Percentiles rank a stretch among this genome's conserved stretches.
Conservation (phyloP, 2,329 filamentous ascomycete species). For the Ophiostoma ips region DNA sequence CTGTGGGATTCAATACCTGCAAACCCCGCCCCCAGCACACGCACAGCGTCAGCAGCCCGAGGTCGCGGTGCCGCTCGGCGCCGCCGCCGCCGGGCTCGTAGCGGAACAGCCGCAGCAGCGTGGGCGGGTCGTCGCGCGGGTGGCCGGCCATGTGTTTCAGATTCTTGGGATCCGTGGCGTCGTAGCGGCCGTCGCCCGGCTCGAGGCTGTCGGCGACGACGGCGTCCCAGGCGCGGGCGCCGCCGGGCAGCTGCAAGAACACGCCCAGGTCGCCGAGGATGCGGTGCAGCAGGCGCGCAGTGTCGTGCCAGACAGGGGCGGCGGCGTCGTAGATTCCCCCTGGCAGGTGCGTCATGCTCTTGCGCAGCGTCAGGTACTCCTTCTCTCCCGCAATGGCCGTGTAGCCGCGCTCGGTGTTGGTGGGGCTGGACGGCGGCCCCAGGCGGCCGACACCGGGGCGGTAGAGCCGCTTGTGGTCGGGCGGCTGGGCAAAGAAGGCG, state of each 20-base stretch:
- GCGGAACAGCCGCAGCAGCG: conserved; percentile 15
- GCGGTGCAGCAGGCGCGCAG: conserved; percentile 13
- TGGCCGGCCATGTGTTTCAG: background rate
- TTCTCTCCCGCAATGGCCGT: conserved; percentile 12
- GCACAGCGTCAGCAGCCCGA: conserved; percentile 15
- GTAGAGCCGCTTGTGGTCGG: conserved; percentile 8
- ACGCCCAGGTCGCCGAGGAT: conserved; percentile 14
- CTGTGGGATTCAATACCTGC: conserved; percentile 10
- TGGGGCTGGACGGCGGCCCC: conserved; percentile 6
- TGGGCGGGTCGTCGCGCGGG: conserved; percentile 13
- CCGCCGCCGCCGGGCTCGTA: conserved; percentile 14
- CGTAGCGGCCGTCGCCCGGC: background rate
- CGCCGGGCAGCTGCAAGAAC: conserved; percentile 8
- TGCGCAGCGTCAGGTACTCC: conserved; percentile 14
- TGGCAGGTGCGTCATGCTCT: conserved; percentile 12
- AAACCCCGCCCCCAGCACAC: conserved; percentile 14
- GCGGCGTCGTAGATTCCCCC: background rate
- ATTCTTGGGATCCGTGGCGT: background rate
- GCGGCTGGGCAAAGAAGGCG: conserved; percentile 11
- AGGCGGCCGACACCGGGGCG: conserved; percentile 1
- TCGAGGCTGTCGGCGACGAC: conserved; percentile 11
- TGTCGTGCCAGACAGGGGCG: conserved; percentile 12
- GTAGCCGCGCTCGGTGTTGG: conserved; percentile 13
- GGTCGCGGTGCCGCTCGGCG: conserved; percentile 14
- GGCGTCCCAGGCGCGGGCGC: conserved; percentile 9